Conservation (phyloP, 441 rosid species). For the Aquilaria agallochum region DNA sequence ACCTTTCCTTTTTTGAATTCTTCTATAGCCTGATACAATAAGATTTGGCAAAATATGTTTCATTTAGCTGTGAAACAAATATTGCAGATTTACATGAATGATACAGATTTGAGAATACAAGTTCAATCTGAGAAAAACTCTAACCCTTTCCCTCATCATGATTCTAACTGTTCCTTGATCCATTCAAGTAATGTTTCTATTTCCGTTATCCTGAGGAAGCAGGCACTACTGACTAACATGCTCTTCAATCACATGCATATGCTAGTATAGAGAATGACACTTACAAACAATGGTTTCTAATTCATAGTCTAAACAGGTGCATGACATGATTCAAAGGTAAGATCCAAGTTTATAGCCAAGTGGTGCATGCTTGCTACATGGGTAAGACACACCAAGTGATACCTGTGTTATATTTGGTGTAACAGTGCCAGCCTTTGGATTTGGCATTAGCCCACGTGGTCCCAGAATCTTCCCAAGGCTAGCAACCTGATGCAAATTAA, state of each 20-base stretch:
- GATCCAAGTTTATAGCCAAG: conserved; percentile 1
- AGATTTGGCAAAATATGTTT: neutral
- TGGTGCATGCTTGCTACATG: neutral
- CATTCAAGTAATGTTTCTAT: too few species aligned
- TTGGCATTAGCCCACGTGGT: conserved; percentile 99
- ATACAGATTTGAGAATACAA: neutral
- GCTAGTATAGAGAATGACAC: too few species aligned
- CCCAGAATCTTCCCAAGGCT: conserved; percentile 96
- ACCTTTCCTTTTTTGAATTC: conserved; percentile 98
- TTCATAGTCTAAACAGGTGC: too few species aligned
- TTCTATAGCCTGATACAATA: conserved; percentile 71
- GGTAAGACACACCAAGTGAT: conserved; percentile 6
- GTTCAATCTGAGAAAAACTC: too few species aligned
- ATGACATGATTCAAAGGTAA: neutral
- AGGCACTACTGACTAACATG: too few species aligned
- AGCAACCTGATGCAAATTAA: conserved; percentile 65
- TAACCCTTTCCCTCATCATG: too few species aligned
- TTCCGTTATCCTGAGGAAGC: too few species aligned
- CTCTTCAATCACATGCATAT: too few species aligned
- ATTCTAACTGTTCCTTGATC: too few species aligned
- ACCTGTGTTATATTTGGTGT: conserved; percentile 91
- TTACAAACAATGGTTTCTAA: too few species aligned
- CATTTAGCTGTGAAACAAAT: conserved; percentile 1
- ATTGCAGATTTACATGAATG: neutral
- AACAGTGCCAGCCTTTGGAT: conserved; percentile 98